phyloP scores from a whole-genome alignment of 805 yeast genomes.

The Kockiozyma suomiensis region DNA sequence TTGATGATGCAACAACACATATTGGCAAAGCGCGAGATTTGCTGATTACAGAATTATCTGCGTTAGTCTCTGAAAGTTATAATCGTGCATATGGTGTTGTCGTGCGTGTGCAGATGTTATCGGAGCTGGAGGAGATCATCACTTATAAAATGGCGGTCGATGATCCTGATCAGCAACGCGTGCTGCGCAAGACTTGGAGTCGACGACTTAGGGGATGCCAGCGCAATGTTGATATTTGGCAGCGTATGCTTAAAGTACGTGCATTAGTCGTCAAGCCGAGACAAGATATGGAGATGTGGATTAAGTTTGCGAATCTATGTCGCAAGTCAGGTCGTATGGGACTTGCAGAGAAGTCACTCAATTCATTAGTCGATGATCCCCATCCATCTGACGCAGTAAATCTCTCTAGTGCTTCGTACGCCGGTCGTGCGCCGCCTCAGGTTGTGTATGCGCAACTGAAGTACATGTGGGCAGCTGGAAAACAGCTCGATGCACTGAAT shows the following conservation, averaged over 20 bases:
- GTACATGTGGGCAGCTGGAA: conserved; percentile 96
- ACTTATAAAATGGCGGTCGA: conserved; percentile 83
- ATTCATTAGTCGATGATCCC: conserved; percentile 68
- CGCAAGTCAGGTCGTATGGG: conserved; percentile 91
- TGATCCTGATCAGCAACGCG: conserved; percentile 73
- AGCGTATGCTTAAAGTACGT: conserved; percentile 87
- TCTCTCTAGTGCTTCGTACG: conserved; percentile 5
- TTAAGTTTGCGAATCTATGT: conserved; percentile 93
- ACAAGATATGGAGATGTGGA: conserved; percentile 97
- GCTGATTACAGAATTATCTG: conserved; percentile 89
- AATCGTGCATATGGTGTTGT: conserved; percentile 96
- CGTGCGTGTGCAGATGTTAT: conserved; percentile 94
- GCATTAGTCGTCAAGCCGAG: conserved; percentile 92
- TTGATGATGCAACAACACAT: conserved; percentile 75
- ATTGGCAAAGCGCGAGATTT: conserved; percentile 85
- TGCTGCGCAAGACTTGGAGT: conserved; percentile 91
- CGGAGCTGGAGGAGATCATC: conserved; percentile 94
- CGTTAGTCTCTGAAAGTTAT: conserved; percentile 91
- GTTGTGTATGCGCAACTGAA: conserved; percentile 96
- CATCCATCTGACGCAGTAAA: conserved; percentile 41
- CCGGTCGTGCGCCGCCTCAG: conserved; percentile 87
- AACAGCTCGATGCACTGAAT: conserved; percentile 78
- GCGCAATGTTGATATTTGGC: conserved; percentile 98
- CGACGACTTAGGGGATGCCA: conserved; percentile 91
- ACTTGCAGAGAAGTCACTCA: conserved; percentile 88